phyloP scores from a whole-genome alignment of 2,329 filamentous ascomycete genomes.

The Thielaviopsis musarum region DNA sequence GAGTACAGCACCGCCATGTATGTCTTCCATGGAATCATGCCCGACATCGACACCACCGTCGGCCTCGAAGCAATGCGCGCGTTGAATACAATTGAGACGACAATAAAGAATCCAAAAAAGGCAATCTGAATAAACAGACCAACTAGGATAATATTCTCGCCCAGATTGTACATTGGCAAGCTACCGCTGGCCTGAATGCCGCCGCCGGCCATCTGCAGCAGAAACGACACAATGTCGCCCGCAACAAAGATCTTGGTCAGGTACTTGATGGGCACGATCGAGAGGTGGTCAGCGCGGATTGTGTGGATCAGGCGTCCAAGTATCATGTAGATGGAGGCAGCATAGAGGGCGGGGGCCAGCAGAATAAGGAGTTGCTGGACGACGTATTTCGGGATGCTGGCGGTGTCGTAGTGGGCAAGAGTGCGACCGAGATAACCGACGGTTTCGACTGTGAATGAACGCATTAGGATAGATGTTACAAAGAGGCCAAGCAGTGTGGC shows the following conservation, averaged over 20 bases:
- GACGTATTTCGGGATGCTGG: conserved; percentile 22
- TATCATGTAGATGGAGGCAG: conserved; percentile 34
- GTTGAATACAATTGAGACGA: conserved; percentile 29
- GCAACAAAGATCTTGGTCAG: conserved; percentile 38
- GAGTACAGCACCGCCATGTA: conserved; percentile 20
- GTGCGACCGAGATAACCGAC: conserved; percentile 14
- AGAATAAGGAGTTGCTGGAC: conserved; percentile 28
- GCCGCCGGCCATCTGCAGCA: conserved; percentile 30
- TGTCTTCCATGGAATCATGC: conserved; percentile 17
- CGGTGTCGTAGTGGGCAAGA: conserved; percentile 16
- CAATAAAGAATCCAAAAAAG: conserved; percentile 35
- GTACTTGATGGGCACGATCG: conserved; percentile 22
- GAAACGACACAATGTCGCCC: conserved; percentile 36
- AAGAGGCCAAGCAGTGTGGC: conserved; percentile 14
- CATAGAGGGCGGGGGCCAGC: conserved; percentile 30
- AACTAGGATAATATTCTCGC: conserved; percentile 30
- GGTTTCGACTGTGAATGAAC: conserved; percentile 16
- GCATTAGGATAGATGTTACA: neutral
- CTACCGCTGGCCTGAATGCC: conserved; percentile 17
- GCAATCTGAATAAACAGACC: conserved; percentile 38
- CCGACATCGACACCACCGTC: conserved; percentile 13
- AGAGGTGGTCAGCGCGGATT: conserved; percentile 21
- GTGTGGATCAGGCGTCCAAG: conserved; percentile 27
- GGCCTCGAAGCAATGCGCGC: conserved; percentile 13
- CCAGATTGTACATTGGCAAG: conserved; percentile 14